Evolutionary conservation across 306 rosid genomes (phyloP).

Genomic region (Prunus dulcis): DNA sequence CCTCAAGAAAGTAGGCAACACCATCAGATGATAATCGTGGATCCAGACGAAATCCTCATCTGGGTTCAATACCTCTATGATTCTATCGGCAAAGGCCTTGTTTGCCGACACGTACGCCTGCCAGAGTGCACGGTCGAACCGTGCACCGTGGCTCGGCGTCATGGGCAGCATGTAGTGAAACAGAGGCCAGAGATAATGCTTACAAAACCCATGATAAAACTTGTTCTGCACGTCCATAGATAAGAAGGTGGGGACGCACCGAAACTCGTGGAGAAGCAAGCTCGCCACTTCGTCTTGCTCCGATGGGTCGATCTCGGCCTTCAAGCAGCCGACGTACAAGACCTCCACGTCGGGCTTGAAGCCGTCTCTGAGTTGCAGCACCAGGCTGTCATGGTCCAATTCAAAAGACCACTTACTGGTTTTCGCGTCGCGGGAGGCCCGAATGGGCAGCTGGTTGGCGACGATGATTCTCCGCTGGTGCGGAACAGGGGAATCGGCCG

Average conservation of each 20-base stretch:
- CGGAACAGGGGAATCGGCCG: conserved; percentile 10
- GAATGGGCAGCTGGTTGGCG: conserved; percentile 61
- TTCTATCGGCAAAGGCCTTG: conserved; percentile 58
- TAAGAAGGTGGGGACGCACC: conserved; percentile 61
- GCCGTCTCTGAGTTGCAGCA: conserved; percentile 57
- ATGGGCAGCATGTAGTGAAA: conserved; percentile 81
- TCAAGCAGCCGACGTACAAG: conserved; percentile 56
- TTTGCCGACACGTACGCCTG: conserved; percentile 59
- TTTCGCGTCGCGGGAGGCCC: conserved; percentile 17
- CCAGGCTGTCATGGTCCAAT: conserved; percentile 49
- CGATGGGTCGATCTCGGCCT: conserved; percentile 35
- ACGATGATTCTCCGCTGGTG: conserved; percentile 53
- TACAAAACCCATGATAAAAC: conserved; percentile 72
- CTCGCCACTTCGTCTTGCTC: conserved; percentile 57
- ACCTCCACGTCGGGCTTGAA: conserved; percentile 48
- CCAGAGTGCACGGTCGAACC: conserved; percentile 54
- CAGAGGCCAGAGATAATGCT: conserved; percentile 81
- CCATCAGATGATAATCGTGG: conserved; percentile 75
- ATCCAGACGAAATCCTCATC: conserved; percentile 72
- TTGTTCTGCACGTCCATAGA: conserved; percentile 26
- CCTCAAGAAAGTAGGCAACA: conserved; percentile 56
- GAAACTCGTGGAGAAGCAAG: conserved; percentile 37
- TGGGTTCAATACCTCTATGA: conserved; percentile 53
- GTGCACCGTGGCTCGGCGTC: conserved; percentile 45
- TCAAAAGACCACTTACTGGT: conserved; percentile 46